Percentiles rank a stretch among this genome's conserved stretches.
These are phyloP conservation scores for Apiotrichum porosum DNA, from an alignment of 1,284 basidiomycete genomes.

Conservation along the genomic window DNA sequence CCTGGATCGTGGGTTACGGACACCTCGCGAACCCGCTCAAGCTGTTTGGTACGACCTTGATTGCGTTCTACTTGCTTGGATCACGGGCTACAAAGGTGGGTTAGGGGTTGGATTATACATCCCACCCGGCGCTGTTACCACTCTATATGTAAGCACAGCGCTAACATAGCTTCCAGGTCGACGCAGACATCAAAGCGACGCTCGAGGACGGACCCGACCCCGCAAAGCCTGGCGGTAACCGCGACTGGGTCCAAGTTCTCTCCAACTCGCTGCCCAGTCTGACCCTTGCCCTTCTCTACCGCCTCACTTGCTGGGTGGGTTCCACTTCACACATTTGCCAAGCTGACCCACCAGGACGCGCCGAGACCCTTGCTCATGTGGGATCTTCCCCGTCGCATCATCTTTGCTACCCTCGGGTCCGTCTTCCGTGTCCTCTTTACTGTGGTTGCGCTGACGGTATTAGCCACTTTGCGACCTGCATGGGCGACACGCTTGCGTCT, in stretches of 20 bases:
- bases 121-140: no score
- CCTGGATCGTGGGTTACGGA: constrained; percentile 64
- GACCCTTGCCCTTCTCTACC: constrained; percentile 59
- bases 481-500: constrained; percentile 40
- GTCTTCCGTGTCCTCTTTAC: constrained; percentile 14
- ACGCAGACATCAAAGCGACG: constrained; percentile 57
- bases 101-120: no score
- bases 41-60: constrained; percentile 64
- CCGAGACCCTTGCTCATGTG: not conserved
- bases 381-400: constrained; percentile 9
- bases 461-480: constrained; percentile 31
- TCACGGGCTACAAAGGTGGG: constrained; percentile 81
- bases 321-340: no score
- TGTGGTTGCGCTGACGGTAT: constrained; percentile 3
- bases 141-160: not conserved
- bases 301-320: constrained; percentile 51
- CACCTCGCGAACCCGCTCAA: constrained; percentile 46
- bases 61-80: constrained; percentile 76
- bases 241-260: constrained; percentile 69
- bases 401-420: constrained; percentile 21
- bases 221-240: constrained; percentile 57
- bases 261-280: constrained; percentile 72
- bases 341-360: constrained; percentile 35
- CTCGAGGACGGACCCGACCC: constrained; percentile 74
- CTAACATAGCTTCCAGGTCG: constrained; percentile 40